Conservation (phyloP, 1,284 basidiomycete genomes). For the Ceratobasidium sp. region DNA sequence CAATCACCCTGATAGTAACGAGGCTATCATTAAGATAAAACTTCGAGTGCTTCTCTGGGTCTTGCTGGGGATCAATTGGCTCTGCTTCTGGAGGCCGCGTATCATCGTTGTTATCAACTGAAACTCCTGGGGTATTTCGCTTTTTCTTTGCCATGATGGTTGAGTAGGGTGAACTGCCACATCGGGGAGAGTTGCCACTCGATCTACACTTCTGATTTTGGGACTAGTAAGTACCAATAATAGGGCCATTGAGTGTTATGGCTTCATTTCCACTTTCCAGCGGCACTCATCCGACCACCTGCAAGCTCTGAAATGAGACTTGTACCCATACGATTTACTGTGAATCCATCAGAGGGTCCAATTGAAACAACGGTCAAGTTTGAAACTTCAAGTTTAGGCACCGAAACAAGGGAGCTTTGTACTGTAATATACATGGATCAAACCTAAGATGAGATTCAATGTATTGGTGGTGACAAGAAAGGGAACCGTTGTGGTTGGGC, state of each 20-base stretch:
- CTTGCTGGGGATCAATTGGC: neutral
- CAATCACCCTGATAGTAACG: constrained; percentile 7
- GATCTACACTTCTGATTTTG: neutral
- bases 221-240: neutral
- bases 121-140: neutral
- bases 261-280: neutral
- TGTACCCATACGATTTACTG: neutral
- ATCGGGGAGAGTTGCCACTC: neutral
- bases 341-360: neutral
- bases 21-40: constrained; percentile 32
- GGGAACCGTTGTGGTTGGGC: too few relatives aligned
- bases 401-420: too few relatives aligned
- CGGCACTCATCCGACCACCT: neutral
- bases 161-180: neutral
- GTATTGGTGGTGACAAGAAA: too few relatives aligned
- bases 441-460: too few relatives aligned
- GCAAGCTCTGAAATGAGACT: neutral
- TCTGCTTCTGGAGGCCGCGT: neutral
- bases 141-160: neutral
- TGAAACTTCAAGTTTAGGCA: neutral
- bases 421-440: too few relatives aligned
- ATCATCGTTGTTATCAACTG: too few relatives aligned
- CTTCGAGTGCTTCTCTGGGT: neutral
- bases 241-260: neutral
- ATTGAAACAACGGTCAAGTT: neutral